Conservation (phyloP, 139 green algal genomes). For the Tetradesmus obliquus region DNA sequence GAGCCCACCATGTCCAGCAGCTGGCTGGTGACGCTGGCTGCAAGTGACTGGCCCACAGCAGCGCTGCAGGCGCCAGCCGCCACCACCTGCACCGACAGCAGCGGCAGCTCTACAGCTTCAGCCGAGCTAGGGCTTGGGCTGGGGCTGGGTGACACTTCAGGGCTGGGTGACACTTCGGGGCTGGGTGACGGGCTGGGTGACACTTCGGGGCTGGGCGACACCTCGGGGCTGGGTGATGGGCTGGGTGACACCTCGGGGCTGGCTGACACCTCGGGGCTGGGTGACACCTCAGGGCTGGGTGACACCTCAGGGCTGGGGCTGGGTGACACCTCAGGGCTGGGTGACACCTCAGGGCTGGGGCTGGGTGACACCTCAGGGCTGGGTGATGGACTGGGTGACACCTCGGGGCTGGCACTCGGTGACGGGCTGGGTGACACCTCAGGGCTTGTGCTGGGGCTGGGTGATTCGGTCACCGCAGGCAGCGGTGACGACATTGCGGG, state of each 20-base stretch:
- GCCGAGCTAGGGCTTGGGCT: neutral
- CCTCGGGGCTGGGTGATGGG: neutral
- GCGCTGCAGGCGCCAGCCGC: neutral
- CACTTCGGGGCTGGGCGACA: neutral
- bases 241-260: neutral
- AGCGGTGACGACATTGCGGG: neutral
- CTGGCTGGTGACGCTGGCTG: neutral
- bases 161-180: neutral
- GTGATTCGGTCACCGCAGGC: neutral
- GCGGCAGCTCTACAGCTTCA: neutral
- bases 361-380: neutral
- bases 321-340: neutral
- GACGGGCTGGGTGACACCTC: neutral
- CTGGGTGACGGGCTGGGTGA: neutral
- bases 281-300: neutral
- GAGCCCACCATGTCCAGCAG: neutral
- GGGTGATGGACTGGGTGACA: neutral
- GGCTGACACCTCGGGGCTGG: neutral
- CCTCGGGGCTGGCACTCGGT: neutral
- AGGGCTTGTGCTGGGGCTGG: neutral
- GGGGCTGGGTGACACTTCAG: neutral
- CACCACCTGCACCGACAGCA: neutral
- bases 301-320: neutral
- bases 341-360: neutral
- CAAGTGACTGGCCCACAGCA: neutral